These are phyloP conservation scores for Aspergillus sp. DNA, from an alignment of 2,329 filamentous ascomycete species.

Conservation along the genomic window DNA sequence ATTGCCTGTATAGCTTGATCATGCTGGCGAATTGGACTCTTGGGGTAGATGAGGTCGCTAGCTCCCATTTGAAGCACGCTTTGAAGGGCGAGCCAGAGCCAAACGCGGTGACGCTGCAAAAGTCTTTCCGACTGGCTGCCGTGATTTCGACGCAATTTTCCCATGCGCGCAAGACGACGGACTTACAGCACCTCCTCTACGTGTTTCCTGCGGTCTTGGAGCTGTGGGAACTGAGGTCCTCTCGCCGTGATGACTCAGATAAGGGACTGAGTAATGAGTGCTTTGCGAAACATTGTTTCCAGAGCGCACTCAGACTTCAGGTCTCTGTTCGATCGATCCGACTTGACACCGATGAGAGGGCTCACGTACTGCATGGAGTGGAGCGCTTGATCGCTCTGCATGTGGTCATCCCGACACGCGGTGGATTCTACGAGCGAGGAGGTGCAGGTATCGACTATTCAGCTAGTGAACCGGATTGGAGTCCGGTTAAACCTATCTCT, in stretches of 20 bases:
- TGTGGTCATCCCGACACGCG: constrained; percentile 44
- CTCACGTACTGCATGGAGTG: constrained; percentile 35
- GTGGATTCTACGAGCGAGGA: constrained; percentile 39
- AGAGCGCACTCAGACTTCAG: constrained; percentile 38
- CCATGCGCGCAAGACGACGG: constrained; percentile 31
- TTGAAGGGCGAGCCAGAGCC: constrained; percentile 40
- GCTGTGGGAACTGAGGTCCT: constrained; percentile 43
- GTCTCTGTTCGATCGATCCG: constrained; percentile 29
- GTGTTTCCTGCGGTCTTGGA: constrained; percentile 38
- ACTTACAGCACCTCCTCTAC: constrained; percentile 38
- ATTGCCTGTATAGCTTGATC: constrained; percentile 38
- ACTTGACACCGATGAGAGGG: constrained; percentile 35
- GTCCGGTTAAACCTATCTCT: constrained; percentile 38
- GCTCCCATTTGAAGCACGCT: constrained; percentile 44
- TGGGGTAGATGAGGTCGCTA: constrained; percentile 33
- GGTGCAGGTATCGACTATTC: constrained; percentile 39
- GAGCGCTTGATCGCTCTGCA: constrained; percentile 44
- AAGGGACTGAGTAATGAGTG: constrained; percentile 39
- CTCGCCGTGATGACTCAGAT: constrained; percentile 34
- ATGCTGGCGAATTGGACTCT: constrained; percentile 29
- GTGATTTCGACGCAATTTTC: constrained; percentile 33
- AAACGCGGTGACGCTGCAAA: constrained; percentile 39
- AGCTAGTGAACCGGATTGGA: constrained; percentile 37
- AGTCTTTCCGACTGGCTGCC: constrained; percentile 37
- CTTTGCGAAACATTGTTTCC: constrained; percentile 38